These are phyloP conservation scores for Ophioceras dolichostomum DNA, from an alignment of 2,329 filamentous ascomycete species.

Conservation along the genomic window DNA sequence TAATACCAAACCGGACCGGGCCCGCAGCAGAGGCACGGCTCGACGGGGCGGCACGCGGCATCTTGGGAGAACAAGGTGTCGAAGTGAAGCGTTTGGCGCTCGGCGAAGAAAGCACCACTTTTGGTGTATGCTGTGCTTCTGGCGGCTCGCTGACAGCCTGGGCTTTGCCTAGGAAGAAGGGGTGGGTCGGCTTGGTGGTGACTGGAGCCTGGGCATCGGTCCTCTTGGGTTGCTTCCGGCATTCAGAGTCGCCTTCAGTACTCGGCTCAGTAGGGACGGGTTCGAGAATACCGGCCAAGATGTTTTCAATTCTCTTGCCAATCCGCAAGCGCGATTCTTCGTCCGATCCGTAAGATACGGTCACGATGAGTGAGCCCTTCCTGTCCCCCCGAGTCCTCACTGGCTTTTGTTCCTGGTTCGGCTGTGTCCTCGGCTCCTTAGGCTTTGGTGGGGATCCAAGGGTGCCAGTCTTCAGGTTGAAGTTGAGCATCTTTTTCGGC, in stretches of 20 bases:
- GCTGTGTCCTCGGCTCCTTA: slow-evolving; percentile 5
- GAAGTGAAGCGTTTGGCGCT: slow-evolving; percentile 33
- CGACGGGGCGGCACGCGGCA: slow-evolving; percentile 16
- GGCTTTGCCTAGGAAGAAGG: slow-evolving; percentile 53
- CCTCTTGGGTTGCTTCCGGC: slow-evolving; percentile 1
- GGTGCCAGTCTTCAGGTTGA: slow-evolving; percentile 49
- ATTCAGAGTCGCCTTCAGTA: too few species aligned
- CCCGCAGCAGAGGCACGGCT: slow-evolving; percentile 10
- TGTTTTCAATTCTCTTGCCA: slow-evolving; percentile 4
- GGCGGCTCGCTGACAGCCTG: slow-evolving; percentile 6
- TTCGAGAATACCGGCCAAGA: not conserved
- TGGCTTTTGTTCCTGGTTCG: not conserved
- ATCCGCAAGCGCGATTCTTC: slow-evolving; percentile 4
- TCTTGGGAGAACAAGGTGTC: slow-evolving; percentile 40
- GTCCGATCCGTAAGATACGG: slow-evolving; percentile 4
- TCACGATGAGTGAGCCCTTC: not conserved
- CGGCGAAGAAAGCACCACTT: slow-evolving; percentile 13
- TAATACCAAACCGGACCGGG: slow-evolving; percentile 30
- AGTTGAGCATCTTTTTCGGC: slow-evolving; percentile 37
- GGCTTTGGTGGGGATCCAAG: slow-evolving; percentile 46
- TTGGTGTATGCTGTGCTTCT: slow-evolving; percentile 11
- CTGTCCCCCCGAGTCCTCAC: not conserved
- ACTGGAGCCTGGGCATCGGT: too few species aligned
- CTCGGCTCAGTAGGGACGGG: too few species aligned
- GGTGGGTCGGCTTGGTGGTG: slow-evolving; percentile 31